phyloP scores from a whole-genome alignment of 2,329 filamentous ascomycete species.

The Venturia effusa region DNA sequence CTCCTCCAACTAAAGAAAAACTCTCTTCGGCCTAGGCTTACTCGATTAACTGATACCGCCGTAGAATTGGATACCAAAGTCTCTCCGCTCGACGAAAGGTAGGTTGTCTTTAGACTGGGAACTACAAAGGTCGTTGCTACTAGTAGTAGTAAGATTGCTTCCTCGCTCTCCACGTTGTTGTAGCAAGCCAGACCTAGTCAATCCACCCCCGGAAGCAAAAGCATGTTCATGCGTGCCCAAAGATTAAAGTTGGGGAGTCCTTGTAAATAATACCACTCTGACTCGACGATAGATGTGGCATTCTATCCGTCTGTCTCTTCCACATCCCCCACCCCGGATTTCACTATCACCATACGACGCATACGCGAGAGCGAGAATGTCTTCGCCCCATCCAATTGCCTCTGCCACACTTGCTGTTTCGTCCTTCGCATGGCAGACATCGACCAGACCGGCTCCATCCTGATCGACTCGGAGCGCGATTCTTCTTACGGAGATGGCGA shows the following conservation, averaged over 20 bases:
- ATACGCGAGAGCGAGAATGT: neutral
- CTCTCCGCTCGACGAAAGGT: no score
- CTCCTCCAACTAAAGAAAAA: no score
- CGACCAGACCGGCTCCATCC: conserved; percentile 7
- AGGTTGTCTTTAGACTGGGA: no score
- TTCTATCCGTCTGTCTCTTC: neutral
- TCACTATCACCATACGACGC: neutral
- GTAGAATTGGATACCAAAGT: no score
- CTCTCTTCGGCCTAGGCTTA: no score
- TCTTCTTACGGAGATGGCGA: conserved; percentile 9
- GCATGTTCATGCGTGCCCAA: neutral
- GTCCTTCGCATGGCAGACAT: neutral
- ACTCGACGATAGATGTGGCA: neutral
- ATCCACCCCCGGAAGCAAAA: neutral
- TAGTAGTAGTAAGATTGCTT: no score
- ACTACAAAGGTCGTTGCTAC: no score
- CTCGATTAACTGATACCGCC: no score
- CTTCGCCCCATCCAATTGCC: neutral
- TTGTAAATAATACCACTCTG: neutral
- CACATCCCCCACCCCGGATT: conserved; percentile 2
- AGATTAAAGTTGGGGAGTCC: neutral
- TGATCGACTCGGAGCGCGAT: conserved; percentile 9
- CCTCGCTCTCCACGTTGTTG: no score
- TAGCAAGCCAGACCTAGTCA: neutral
- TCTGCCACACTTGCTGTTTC: neutral